Conservation (phyloP, 805 yeast genomes). For the Grigorovia transvaalensis region DNA sequence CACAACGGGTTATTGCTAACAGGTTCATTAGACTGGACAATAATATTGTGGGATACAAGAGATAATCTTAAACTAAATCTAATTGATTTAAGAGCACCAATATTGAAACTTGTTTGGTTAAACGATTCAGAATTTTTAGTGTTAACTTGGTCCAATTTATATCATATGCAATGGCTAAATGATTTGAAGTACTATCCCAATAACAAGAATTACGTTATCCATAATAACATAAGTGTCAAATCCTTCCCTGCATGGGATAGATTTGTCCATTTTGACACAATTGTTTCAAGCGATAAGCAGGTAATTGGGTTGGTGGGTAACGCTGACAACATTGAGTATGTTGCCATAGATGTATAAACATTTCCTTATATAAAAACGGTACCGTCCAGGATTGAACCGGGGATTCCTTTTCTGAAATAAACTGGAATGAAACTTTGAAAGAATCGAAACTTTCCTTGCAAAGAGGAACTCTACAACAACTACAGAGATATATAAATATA, state of each 20-base stretch:
- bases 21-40: slow-evolving; percentile 20
- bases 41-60: slow-evolving; percentile 18
- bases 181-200: not conserved
- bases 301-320: not conserved
- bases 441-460: too few species aligned
- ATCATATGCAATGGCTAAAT: not conserved
- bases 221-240: not conserved
- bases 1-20: slow-evolving; percentile 13
- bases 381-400: not conserved
- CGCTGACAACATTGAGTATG: not conserved
- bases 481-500: not conserved
- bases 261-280: not conserved
- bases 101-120: slow-evolving; percentile 14
- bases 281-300: not conserved
- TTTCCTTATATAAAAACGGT: not conserved
- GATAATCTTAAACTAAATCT: slow-evolving; percentile 7
- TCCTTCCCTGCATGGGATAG: not conserved
- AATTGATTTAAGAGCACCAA: slow-evolving; percentile 13
- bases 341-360: not conserved
- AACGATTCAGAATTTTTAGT: not conserved
- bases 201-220: not conserved
- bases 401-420: not conserved
- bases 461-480: not conserved
- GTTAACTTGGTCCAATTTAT: not conserved
- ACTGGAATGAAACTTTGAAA: too few species aligned